Base-by-base conservation (phyloP, 106 monocot genomes). In the Cymbidium sinense region DNA sequence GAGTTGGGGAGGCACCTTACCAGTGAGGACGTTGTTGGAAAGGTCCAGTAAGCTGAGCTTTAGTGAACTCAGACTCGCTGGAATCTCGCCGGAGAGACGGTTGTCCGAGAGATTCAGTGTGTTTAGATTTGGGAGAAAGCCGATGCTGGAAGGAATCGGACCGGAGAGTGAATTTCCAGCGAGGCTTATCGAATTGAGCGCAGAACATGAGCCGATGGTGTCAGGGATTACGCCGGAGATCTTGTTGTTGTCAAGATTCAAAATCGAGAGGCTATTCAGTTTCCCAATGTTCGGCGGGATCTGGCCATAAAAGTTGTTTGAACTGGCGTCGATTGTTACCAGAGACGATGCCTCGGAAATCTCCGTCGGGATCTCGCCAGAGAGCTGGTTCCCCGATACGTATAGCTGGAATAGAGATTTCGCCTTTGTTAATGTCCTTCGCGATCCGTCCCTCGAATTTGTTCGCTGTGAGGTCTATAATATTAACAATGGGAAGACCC, bases 391-490 rank as follows among this genome's bases (percentile, higher is more conserved):
- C 11, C 34, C 43, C 7, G 29, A 64, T 20, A 91, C 50, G 52
- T 21, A 64, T 7, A 91, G 84, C 82, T 88, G 82, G 54, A 34
- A 54, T n/a, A 91, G 67, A 2, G 77, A 70, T 51, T 82, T 81
- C 1, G 88, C 88, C 17, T 65, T n/a, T 37, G 20, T 84, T 84
- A 54, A 91, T 88, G 0, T 72, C 83, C 5, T 77, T 13, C 7
- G n/a, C 73, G 43, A 91, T 75, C 2, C 50, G 25, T 18, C 91
- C 91, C 47, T 82, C 61, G 12, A 91, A 78, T 31, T 73, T 50
- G 75, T 91, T 91, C 21, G 18, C 64, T 3, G 79, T 76, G 43
- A 91, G 82, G 74, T 91, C 91, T 64, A 88, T 73, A 54, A 91
- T 86, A 50, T 76, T 76, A 1, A 82, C 76, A 0, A 81, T 86